Evolutionary conservation across 345 rosid genomes (phyloP).

Genomic region (Clausena lansium): DNA sequence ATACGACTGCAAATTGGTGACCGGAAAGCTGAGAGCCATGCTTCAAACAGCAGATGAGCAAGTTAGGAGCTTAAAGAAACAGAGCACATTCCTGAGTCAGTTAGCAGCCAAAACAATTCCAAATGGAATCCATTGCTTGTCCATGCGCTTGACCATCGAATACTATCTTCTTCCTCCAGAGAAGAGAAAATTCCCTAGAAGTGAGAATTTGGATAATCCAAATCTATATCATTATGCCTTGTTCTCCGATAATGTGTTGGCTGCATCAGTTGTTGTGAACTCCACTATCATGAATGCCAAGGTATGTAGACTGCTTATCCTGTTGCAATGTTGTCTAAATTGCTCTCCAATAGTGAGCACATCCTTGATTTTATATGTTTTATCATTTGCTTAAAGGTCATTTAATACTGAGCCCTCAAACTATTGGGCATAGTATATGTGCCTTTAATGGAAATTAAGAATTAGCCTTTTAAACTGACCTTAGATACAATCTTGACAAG

Average conservation of each 20-base stretch:
- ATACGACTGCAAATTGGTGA: slow-evolving; percentile 92
- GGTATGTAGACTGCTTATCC: slow-evolving; percentile 42
- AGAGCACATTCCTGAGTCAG: slow-evolving; percentile 98
- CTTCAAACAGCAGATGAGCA: slow-evolving; percentile 95
- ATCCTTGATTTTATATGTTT: not conserved
- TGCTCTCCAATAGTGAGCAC: not conserved
- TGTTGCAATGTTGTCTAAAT: not conserved
- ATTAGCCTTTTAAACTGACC: slow-evolving; percentile 1
- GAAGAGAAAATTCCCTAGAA: slow-evolving; percentile 84
- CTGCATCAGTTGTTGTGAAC: slow-evolving; percentile 99
- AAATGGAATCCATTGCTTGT: slow-evolving; percentile 91
- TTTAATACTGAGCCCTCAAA: not conserved
- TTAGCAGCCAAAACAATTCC: slow-evolving; percentile 98
- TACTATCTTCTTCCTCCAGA: slow-evolving; percentile 86
- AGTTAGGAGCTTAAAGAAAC: slow-evolving; percentile 97
- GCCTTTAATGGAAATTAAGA: slow-evolving; percentile 3
- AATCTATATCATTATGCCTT: slow-evolving; percentile 92
- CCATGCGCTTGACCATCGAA: slow-evolving; percentile 94
- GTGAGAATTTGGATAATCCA: slow-evolving; percentile 86
- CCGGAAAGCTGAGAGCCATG: slow-evolving; percentile 97
- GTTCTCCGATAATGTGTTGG: slow-evolving; percentile 98
- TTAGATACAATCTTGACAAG: slow-evolving; percentile 8
- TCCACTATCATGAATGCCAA: slow-evolving; percentile 90
- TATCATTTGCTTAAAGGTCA: not conserved
- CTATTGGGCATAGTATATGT: not conserved